phyloP scores from a whole-genome alignment of 257 asterid genomes.

The Cinchona pubescens region DNA sequence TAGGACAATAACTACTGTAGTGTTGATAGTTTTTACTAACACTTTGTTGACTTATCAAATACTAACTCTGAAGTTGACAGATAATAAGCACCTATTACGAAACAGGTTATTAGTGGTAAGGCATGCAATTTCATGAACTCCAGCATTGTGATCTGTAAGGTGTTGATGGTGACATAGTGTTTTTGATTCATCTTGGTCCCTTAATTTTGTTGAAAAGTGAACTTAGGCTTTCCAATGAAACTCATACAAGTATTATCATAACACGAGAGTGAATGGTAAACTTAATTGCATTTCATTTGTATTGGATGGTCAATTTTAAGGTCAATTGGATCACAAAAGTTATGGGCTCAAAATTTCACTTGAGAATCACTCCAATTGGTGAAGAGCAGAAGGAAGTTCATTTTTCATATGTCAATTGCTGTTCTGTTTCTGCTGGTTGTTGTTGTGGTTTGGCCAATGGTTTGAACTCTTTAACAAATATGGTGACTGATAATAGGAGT shows the following conservation, averaged over 20 bases:
- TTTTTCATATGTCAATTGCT: background rate
- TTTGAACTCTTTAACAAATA: constrained; percentile 15
- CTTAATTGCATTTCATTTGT: background rate
- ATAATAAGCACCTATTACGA: constrained; percentile 5
- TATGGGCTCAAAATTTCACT: constrained; percentile 11
- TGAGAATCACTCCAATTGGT: constrained; percentile 11
- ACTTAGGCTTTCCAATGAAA: constrained; percentile 8
- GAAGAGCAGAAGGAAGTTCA: constrained; percentile 11
- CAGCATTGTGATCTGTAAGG: background rate
- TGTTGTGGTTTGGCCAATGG: constrained; percentile 16
- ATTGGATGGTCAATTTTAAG: background rate
- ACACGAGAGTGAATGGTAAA: constrained; percentile 2
- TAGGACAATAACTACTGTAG: constrained; percentile 1
- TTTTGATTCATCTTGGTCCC: constrained; percentile 7
- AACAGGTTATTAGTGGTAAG: background rate
- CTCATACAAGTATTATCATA: background rate
- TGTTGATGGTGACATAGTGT: background rate
- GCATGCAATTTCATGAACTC: background rate
- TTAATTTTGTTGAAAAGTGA: constrained; percentile 1
- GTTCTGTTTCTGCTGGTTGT: constrained; percentile 15
- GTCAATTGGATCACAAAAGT: constrained; percentile 13
- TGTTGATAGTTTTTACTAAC: background rate
- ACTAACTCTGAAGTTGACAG: constrained; percentile 7
- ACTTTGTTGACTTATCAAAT: constrained; percentile 1
- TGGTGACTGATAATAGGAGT: constrained; percentile 10